Conservation (phyloP, 331 rosid species). For the Malus hybrid region DNA sequence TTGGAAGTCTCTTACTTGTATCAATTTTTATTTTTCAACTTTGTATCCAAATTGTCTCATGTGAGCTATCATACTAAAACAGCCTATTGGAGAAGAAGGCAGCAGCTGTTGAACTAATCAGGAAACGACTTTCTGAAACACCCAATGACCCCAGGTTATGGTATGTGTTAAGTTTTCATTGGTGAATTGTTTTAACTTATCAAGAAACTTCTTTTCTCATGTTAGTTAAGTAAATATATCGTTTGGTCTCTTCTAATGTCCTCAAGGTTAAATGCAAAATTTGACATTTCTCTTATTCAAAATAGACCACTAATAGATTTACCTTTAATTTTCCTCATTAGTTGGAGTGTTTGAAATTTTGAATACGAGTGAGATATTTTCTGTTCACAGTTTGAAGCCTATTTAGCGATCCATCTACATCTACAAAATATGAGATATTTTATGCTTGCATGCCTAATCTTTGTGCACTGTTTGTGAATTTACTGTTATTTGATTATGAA, state of each 20-base stretch:
- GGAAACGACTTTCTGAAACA: conserved; percentile 59
- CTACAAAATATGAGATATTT: not conserved
- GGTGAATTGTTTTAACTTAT: not conserved
- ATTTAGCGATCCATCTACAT: not conserved
- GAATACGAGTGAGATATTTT: not conserved
- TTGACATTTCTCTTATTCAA: not conserved
- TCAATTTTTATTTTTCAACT: conserved; percentile 1
- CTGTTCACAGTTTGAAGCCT: not conserved
- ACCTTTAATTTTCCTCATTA: not conserved
- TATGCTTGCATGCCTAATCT: not conserved
- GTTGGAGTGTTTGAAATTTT: not conserved
- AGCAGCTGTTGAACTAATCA: conserved; percentile 93
- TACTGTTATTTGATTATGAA: not conserved
- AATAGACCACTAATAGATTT: not conserved
- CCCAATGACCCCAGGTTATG: conserved; percentile 90
- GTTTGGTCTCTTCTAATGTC: not conserved
- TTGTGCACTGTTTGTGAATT: not conserved
- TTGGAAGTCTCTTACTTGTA: not conserved
- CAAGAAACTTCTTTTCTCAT: not conserved
- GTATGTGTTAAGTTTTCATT: conserved; percentile 31
- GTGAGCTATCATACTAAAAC: conserved; percentile 15
- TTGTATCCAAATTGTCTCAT: conserved; percentile 12
- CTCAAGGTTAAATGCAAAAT: not conserved
- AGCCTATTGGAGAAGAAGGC: conserved; percentile 92
- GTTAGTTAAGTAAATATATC: not conserved